A percentile compares a stretch with the other conserved stretches of the same genome.
phyloP scores from a whole-genome alignment of 192 early-diverging fungal genomes.

The Coemansia sp. region DNA sequence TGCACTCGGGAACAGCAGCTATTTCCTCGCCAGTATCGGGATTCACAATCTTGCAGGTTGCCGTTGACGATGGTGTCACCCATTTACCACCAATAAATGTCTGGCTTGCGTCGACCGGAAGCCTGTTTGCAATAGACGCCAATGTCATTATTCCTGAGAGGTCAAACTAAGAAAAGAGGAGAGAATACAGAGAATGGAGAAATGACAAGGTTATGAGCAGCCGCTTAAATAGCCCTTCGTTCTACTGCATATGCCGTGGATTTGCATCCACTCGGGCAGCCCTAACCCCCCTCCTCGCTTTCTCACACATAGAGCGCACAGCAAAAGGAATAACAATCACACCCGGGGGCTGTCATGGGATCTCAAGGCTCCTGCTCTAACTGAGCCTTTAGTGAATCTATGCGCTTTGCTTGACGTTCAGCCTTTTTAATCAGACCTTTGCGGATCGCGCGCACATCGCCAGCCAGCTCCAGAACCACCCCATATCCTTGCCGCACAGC shows the following conservation, averaged over 20 bases:
- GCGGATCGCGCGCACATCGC: slow-evolving; percentile 35
- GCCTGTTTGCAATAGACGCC: slow-evolving; percentile 12
- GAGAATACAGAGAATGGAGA: neutral
- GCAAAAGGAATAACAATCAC: too few relatives aligned
- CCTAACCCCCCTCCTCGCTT: neutral
- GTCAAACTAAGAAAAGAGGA: neutral
- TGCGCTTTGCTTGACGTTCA: slow-evolving; percentile 23
- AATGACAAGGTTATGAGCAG: neutral
- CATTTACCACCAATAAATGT: slow-evolving; percentile 44
- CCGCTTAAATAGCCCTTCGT: too few relatives aligned
- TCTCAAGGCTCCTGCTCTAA: neutral
- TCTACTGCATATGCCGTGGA: neutral
- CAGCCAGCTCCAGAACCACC: slow-evolving; percentile 35
- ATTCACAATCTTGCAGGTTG: slow-evolving; percentile 36
- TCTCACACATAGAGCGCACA: too few relatives aligned
- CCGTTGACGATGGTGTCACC: slow-evolving; percentile 10
- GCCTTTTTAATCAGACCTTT: slow-evolving; percentile 35
- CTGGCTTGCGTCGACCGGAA: slow-evolving; percentile 38
- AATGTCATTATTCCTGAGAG: neutral
- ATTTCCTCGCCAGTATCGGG: slow-evolving; percentile 40
- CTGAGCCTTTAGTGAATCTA: slow-evolving; percentile 29
- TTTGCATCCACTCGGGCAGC: neutral
- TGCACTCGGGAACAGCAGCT: slow-evolving; percentile 43
- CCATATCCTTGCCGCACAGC: slow-evolving; percentile 25
- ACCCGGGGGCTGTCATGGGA: too few relatives aligned